Conservation (phyloP, 169 alveolate species). For the Plasmodium malariae region DNA sequence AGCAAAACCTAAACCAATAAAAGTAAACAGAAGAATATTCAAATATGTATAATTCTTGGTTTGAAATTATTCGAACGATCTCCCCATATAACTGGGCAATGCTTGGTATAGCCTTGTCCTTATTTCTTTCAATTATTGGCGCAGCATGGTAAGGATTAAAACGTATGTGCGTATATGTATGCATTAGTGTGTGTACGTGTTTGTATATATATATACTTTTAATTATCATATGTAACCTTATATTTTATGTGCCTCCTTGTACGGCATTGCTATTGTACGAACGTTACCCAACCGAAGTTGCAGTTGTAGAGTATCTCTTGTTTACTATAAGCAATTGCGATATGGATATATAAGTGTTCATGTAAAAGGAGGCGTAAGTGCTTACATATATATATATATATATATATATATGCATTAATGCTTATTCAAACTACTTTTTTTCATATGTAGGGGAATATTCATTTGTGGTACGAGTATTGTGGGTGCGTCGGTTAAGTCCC, state of each 20-base stretch:
- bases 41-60: slow-evolving; percentile 82
- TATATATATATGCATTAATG: slow-evolving; percentile 5
- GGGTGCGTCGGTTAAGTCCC: slow-evolving; percentile 99
- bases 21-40: background rate
- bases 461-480: slow-evolving; percentile 97
- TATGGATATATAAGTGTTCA: no score
- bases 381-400: background rate
- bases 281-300: no score
- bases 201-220: background rate
- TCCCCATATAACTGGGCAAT: slow-evolving; percentile 90
- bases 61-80: slow-evolving; percentile 77
- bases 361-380: no score
- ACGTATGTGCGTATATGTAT: background rate
- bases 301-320: no score
- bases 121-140: slow-evolving; percentile 95
- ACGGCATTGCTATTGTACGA: no score
- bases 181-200: background rate
- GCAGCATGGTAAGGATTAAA: slow-evolving; percentile 93
- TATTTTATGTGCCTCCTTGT: no score
- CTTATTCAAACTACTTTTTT: background rate
- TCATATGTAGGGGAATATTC: slow-evolving; percentile 95
- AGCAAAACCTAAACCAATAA: background rate
- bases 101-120: slow-evolving; percentile 93
- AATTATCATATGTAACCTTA: background rate
- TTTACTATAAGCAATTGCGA: no score